Conservation (phyloP, 495 filamentous ascomycete genomes). For the Xylaria curta region DNA sequence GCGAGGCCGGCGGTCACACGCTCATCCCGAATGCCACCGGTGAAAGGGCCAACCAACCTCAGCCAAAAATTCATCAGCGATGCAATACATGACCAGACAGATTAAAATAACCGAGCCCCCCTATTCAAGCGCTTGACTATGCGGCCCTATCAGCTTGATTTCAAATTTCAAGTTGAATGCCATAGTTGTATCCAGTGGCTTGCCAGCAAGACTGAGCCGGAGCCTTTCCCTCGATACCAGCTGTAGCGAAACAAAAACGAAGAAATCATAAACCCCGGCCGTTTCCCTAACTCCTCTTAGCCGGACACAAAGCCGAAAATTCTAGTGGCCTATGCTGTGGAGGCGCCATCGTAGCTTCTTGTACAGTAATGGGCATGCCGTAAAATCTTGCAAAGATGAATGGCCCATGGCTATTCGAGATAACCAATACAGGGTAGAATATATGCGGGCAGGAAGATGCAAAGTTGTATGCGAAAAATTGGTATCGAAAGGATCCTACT, state of each 20-base stretch:
- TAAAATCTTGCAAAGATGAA: slow-evolving; percentile 37
- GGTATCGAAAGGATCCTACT: slow-evolving; percentile 1
- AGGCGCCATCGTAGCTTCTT: slow-evolving; percentile 44
- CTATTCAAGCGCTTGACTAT: slow-evolving; percentile 15
- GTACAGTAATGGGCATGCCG: slow-evolving; percentile 46
- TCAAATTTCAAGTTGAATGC: not conserved
- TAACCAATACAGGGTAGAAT: slow-evolving; percentile 29
- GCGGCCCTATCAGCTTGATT: not conserved
- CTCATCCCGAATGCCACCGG: not conserved
- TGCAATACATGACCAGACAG: slow-evolving; percentile 13
- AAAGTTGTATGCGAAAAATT: slow-evolving; percentile 23
- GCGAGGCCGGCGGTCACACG: not conserved
- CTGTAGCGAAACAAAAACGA: slow-evolving; percentile 18
- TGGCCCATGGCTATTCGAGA: slow-evolving; percentile 36
- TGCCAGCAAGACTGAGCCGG: slow-evolving; percentile 8
- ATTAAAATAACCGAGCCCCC: not conserved
- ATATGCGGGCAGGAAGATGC: slow-evolving; percentile 27
- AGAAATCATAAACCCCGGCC: slow-evolving; percentile 29
- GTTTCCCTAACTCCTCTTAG: slow-evolving; percentile 39
- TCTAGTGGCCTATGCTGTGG: slow-evolving; percentile 38
- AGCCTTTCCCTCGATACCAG: not conserved
- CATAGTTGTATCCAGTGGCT: slow-evolving; percentile 25
- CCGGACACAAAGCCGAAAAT: slow-evolving; percentile 32
- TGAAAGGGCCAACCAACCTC: not conserved
- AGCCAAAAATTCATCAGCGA: slow-evolving; percentile 20